Percentiles rank a stretch among this genome's conserved stretches.
These are phyloP conservation scores for Setaria viridis DNA, from an alignment of 202 grass and related monocot genomes.

Conservation along the genomic window DNA sequence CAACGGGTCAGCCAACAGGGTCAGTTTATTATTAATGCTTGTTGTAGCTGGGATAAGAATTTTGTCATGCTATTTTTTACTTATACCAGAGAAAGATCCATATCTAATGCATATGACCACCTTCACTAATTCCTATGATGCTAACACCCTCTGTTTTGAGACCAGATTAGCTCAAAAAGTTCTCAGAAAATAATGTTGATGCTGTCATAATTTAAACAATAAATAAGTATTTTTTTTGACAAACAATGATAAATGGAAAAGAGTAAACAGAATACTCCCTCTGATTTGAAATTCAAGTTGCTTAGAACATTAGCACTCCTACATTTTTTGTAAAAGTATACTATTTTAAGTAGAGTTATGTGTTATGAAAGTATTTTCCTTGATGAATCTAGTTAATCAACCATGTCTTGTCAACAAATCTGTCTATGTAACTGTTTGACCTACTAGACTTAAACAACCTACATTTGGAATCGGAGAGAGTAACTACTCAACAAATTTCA, in stretches of 20 bases:
- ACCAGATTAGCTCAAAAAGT: neutral
- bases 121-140: neutral
- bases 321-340: too few relatives aligned
- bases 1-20: constrained; percentile 93
- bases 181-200: neutral
- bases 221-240: neutral
- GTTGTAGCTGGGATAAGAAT: neutral
- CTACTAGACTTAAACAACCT: neutral
- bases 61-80: constrained; percentile 15
- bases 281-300: neutral
- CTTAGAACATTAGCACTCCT: neutral
- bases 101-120: constrained; percentile 18
- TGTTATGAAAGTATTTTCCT: neutral
- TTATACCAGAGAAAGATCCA: neutral
- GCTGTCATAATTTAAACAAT: neutral
- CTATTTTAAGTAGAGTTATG: neutral
- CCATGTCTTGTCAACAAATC: neutral
- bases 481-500: neutral
- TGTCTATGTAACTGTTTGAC: neutral
- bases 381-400: neutral
- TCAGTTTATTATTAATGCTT: constrained; percentile 52
- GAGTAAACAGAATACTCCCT: neutral
- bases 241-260: constrained; percentile 5
- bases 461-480: neutral
- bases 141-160: neutral